Evolutionary conservation across 2,329 filamentous ascomycete genomes (phyloP).

Genomic region (Phialophora chinensis): DNA sequence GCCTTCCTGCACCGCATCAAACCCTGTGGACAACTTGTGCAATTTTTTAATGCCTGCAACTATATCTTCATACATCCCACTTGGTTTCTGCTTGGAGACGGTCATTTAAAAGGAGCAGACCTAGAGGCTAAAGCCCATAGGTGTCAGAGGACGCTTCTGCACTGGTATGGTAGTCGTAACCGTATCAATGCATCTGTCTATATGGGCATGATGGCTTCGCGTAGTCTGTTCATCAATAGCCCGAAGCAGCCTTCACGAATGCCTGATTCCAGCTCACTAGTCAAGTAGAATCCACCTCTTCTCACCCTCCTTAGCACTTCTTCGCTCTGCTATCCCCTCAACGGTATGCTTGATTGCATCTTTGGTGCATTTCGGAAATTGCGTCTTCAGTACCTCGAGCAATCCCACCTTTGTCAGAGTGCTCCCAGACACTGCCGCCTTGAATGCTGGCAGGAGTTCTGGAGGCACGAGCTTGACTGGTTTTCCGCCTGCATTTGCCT

Average conservation of each 20-base stretch:
- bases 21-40: background rate
- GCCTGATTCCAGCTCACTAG: background rate
- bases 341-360: conserved; percentile 74
- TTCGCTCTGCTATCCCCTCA: conserved; percentile 67
- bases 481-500: conserved; percentile 24
- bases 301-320: conserved; percentile 66
- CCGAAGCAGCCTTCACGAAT: background rate
- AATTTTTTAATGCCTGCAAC: background rate
- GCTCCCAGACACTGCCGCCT: conserved; percentile 70
- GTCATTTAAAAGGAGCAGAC: background rate
- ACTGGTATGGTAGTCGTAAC: background rate
- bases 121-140: background rate
- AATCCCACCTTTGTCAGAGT: conserved; percentile 76
- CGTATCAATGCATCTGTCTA: background rate
- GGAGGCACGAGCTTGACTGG: conserved; percentile 54
- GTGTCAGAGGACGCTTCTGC: background rate
- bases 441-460: conserved; percentile 71
- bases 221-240: background rate
- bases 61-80: background rate
- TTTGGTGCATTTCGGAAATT: conserved; percentile 73
- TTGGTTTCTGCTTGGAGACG: background rate
- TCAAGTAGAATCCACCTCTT: conserved; percentile 65
- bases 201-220: background rate
- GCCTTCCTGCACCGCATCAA: background rate
- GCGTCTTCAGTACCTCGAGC: conserved; percentile 75